Evolutionary conservation across 495 filamentous ascomycete genomes (phyloP).

Genomic region (Parathielavia appendiculata): DNA sequence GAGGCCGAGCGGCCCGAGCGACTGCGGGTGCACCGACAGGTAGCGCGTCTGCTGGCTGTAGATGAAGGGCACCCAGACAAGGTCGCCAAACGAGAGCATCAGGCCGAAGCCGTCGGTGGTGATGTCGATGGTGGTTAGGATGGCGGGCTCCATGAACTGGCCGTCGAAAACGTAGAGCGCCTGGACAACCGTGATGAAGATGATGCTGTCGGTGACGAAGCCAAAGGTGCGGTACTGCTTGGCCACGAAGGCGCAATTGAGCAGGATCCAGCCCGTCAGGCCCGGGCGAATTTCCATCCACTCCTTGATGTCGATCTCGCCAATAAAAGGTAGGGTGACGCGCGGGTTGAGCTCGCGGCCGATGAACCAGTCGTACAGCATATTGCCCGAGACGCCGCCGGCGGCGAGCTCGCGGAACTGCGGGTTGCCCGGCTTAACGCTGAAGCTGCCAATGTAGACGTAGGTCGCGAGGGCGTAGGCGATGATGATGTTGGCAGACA

Average conservation of each 20-base stretch:
- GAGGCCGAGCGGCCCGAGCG: slow-evolving; percentile 63
- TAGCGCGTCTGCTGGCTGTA: slow-evolving; percentile 88
- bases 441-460: slow-evolving; percentile 76
- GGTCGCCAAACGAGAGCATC: slow-evolving; percentile 94
- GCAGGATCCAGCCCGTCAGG: slow-evolving; percentile 80
- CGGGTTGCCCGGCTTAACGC: slow-evolving; percentile 63
- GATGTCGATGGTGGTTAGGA: slow-evolving; percentile 95
- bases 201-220: slow-evolving; percentile 79
- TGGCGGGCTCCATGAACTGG: slow-evolving; percentile 83
- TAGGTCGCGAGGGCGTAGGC: slow-evolving; percentile 61
- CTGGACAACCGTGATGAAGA: slow-evolving; percentile 76
- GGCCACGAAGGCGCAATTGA: slow-evolving; percentile 79
- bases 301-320: slow-evolving; percentile 83
- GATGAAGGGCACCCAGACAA: slow-evolving; percentile 89
- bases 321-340: slow-evolving; percentile 67
- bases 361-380: slow-evolving; percentile 95
- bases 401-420: slow-evolving; percentile 71
- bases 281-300: slow-evolving; percentile 90
- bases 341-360: slow-evolving; percentile 95
- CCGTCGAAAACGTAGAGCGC: slow-evolving; percentile 79
- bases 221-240: slow-evolving; percentile 83
- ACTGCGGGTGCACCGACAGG: slow-evolving; percentile 72
- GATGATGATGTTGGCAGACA: slow-evolving; percentile 78
- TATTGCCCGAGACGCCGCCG: slow-evolving; percentile 77
- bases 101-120: slow-evolving; percentile 92